These are phyloP conservation scores for Ophiostoma novo-ulmi DNA, from an alignment of 2,329 filamentous ascomycete species.

Conservation along the genomic window DNA sequence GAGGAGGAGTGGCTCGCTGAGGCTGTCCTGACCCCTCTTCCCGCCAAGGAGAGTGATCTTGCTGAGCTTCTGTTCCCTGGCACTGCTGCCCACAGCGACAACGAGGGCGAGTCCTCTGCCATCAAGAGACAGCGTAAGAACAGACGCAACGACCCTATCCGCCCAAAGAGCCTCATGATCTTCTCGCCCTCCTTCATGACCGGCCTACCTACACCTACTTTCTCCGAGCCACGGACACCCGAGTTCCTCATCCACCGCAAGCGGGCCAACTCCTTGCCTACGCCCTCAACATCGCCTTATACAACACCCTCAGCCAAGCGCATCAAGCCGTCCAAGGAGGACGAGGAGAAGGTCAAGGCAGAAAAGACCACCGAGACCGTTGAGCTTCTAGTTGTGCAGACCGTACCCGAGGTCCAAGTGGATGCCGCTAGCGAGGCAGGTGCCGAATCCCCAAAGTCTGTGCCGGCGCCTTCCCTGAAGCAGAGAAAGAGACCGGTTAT, in stretches of 20 bases:
- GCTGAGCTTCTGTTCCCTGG: constrained; percentile 77
- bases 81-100: constrained; percentile 57
- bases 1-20: constrained; percentile 40
- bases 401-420: neutral
- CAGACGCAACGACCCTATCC: constrained; percentile 33
- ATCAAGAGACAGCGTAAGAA: constrained; percentile 26
- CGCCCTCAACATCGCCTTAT: constrained; percentile 33
- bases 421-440: neutral
- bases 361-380: neutral
- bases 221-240: constrained; percentile 37
- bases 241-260: constrained; percentile 33
- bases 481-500: constrained; percentile 17
- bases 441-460: neutral
- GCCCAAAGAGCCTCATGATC: constrained; percentile 47
- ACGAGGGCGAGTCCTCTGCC: constrained; percentile 47
- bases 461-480: neutral
- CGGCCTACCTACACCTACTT: constrained; percentile 34
- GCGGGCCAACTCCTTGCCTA: constrained; percentile 49
- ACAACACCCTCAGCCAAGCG: constrained; percentile 26
- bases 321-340: constrained; percentile 17
- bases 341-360: constrained; percentile 6
- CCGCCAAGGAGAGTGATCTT: constrained; percentile 61
- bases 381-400: neutral
- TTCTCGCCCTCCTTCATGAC: constrained; percentile 31
- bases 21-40: constrained; percentile 62